phyloP scores from a whole-genome alignment of 148 eudicot genomes.

The Silene uniflora region DNA sequence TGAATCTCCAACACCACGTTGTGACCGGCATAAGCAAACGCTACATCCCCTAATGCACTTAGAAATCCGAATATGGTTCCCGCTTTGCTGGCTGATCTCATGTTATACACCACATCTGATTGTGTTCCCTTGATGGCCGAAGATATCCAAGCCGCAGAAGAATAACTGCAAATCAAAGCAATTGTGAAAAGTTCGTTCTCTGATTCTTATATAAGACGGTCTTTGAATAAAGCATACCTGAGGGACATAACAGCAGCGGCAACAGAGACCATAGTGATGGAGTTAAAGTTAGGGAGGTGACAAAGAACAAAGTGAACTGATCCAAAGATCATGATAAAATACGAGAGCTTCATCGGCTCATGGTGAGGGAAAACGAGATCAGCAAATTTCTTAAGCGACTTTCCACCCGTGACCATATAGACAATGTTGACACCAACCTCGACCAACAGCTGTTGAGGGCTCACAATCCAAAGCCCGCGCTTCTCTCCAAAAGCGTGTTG shows the following conservation, averaged over 20 bases:
- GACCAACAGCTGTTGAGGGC: slow-evolving; percentile 47
- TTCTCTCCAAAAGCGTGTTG: slow-evolving; percentile 55
- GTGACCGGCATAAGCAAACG: slow-evolving; percentile 55
- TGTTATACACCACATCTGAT: slow-evolving; percentile 29
- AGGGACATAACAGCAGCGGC: slow-evolving; percentile 48
- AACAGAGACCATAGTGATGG: slow-evolving; percentile 38
- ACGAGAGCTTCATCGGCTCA: slow-evolving; percentile 26
- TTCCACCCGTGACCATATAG: slow-evolving; percentile 57
- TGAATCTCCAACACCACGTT: slow-evolving; percentile 59
- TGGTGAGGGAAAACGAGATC: slow-evolving; percentile 22
- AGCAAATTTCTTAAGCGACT: slow-evolving; percentile 34
- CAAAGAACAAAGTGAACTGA: slow-evolving; percentile 37
- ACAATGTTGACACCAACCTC: slow-evolving; percentile 46
- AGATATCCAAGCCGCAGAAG: slow-evolving; percentile 43
- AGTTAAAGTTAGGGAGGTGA: slow-evolving; percentile 40
- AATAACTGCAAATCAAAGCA: slow-evolving; percentile 42
- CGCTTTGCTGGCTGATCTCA: slow-evolving; percentile 24
- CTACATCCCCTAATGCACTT: slow-evolving; percentile 46
- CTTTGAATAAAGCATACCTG: background rate
- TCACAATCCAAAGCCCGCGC: slow-evolving; percentile 44
- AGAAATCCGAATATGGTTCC: slow-evolving; percentile 37
- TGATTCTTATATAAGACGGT: too few species aligned
- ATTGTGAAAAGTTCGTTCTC: too few species aligned
- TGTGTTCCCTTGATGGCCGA: slow-evolving; percentile 34
- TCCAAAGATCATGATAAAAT: slow-evolving; percentile 50